phyloP scores from a whole-genome alignment of 2,329 filamentous ascomycete genomes.

The Zymoseptoria crescenta region DNA sequence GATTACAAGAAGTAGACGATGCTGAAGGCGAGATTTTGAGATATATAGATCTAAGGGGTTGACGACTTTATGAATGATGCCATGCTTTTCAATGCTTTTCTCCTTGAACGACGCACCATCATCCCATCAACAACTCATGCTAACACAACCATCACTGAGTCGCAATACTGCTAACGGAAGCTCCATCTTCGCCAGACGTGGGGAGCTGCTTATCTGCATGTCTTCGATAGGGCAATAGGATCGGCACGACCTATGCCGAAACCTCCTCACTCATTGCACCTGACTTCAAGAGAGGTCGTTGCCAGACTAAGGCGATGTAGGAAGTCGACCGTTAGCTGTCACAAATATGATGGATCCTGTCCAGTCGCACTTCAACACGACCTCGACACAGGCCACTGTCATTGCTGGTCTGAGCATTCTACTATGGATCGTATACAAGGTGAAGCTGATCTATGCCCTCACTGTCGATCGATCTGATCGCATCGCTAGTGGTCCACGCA shows the following conservation, averaged over 20 bases:
- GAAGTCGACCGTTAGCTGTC: not conserved
- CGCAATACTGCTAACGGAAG: not conserved
- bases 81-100: too few species aligned
- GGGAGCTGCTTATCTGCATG: not conserved
- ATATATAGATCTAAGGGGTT: not conserved
- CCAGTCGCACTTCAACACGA: not conserved
- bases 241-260: not conserved
- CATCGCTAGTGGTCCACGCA: not conserved
- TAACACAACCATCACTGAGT: not conserved
- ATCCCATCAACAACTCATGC: not conserved
- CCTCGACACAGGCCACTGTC: not conserved
- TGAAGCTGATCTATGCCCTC: not conserved
- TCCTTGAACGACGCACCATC: not conserved
- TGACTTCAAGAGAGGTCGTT: not conserved
- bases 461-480: not conserved
- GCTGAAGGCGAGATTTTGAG: not conserved
- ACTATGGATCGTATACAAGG: not conserved
- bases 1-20: constrained; percentile 1
- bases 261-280: not conserved
- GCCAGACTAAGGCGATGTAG: not conserved
- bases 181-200: not conserved
- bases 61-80: not conserved
- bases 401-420: not conserved
- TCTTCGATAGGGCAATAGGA: not conserved
- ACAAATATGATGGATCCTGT: not conserved